Evolutionary conservation across 1,139 yeast species (phyloP).

Genomic region (Debaryomyces subglobosus): DNA sequence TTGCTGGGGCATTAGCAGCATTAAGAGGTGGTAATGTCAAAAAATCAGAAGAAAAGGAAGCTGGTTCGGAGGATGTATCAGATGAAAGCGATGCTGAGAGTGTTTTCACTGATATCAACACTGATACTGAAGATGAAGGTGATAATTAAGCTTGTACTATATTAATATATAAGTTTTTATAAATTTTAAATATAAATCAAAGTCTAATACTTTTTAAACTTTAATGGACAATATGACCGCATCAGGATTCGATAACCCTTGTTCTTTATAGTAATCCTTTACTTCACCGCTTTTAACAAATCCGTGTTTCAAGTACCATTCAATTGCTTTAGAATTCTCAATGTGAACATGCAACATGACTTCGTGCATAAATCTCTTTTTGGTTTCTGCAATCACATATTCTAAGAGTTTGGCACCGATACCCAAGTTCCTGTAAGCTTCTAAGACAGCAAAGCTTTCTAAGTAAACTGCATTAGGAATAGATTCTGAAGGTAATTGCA

Average conservation of each 20-base stretch:
- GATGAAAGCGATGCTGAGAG: constrained; percentile 44
- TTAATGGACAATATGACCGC: constrained; percentile 42
- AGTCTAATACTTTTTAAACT: constrained; percentile 18
- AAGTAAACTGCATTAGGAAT: constrained; percentile 60
- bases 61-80: constrained; percentile 39
- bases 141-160: constrained; percentile 24
- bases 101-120: constrained; percentile 51
- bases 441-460: constrained; percentile 67
- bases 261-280: constrained; percentile 54
- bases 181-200: constrained; percentile 3
- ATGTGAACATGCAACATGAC: constrained; percentile 63
- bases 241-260: constrained; percentile 49
- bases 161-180: constrained; percentile 6
- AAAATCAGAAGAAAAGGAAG: constrained; percentile 31
- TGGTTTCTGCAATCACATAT: constrained; percentile 57
- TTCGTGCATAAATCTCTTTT: constrained; percentile 54
- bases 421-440: constrained; percentile 60
- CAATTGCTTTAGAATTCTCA: constrained; percentile 45
- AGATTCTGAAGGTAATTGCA: constrained; percentile 31
- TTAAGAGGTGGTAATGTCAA: constrained; percentile 57
- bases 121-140: constrained; percentile 57
- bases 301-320: constrained; percentile 61
- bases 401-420: constrained; percentile 63
- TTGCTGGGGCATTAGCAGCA: constrained; percentile 68
- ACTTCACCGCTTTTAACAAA: constrained; percentile 46